phyloP scores from a whole-genome alignment of 768 basidiomycete species.

The Auricularia sp. region DNA sequence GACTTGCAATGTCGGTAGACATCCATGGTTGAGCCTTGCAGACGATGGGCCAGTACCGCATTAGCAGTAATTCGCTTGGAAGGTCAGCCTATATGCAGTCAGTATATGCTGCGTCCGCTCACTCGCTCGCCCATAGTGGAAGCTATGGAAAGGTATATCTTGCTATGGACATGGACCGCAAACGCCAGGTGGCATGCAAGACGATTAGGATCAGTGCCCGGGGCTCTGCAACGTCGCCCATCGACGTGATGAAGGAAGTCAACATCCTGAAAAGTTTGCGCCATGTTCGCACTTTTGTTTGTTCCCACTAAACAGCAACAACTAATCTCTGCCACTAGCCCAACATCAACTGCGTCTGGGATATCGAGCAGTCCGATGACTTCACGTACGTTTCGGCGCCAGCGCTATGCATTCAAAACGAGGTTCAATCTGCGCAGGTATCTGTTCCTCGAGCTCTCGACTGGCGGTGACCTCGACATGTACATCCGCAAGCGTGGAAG shows the following conservation, averaged over 20 bases:
- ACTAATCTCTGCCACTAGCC: constrained; percentile 34
- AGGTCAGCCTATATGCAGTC: constrained; percentile 15
- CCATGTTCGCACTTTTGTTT: constrained; percentile 43
- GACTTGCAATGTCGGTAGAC: not conserved
- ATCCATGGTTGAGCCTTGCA: constrained; percentile 9
- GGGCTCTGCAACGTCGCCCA: constrained; percentile 29
- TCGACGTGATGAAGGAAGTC: constrained; percentile 69
- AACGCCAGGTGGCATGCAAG: constrained; percentile 76
- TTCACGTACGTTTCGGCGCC: constrained; percentile 37
- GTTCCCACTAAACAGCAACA: too few species aligned
- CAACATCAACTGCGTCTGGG: constrained; percentile 71
- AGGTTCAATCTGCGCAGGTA: constrained; percentile 32
- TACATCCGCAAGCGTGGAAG: constrained; percentile 59
- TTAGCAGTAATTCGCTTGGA: constrained; percentile 73
- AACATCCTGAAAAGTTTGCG: constrained; percentile 57
- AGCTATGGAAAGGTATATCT: constrained; percentile 77
- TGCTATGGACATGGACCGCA: constrained; percentile 51
- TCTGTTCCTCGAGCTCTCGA: constrained; percentile 78
- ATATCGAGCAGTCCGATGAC: constrained; percentile 47
- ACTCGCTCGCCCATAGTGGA: constrained; percentile 27
- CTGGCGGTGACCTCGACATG: constrained; percentile 80
- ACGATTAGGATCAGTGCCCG: constrained; percentile 40
- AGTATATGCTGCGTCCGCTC: not conserved
- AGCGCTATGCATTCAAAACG: too few species aligned
- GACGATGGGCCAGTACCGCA: constrained; percentile 49